Percentiles rank a stretch among this genome's conserved stretches.
phyloP scores from a whole-genome alignment of 1,284 basidiomycete species.

The Austroboletus novae-zelandiae region DNA sequence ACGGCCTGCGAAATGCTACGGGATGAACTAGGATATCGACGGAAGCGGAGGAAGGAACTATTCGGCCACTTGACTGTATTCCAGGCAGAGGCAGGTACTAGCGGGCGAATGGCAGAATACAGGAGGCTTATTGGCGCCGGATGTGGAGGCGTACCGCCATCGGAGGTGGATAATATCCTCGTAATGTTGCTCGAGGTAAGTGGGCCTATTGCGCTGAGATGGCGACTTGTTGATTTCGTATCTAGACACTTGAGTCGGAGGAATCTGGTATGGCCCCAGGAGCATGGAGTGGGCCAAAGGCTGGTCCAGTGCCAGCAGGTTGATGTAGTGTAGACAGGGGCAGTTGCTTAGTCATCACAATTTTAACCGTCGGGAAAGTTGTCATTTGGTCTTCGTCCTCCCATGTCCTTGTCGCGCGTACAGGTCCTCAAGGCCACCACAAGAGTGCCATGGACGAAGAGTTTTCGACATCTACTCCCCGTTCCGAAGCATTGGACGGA shows the following conservation, averaged over 20 bases:
- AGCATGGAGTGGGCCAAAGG: slow-evolving; percentile 36
- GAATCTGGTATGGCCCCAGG: slow-evolving; percentile 58
- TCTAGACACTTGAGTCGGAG: slow-evolving; percentile 70
- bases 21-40: slow-evolving; percentile 62
- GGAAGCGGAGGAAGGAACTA: slow-evolving; percentile 63
- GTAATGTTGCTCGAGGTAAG: slow-evolving; percentile 81
- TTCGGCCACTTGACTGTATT: slow-evolving; percentile 77
- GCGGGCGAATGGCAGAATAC: slow-evolving; percentile 85
- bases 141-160: slow-evolving; percentile 81
- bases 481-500: slow-evolving; percentile 45
- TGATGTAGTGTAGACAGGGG: slow-evolving; percentile 15
- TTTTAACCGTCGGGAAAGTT: slow-evolving; percentile 1
- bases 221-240: slow-evolving; percentile 1
- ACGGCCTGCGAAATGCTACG: slow-evolving; percentile 60
- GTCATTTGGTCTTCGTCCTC: background rate
- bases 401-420: slow-evolving; percentile 37
- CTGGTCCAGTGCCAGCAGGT: slow-evolving; percentile 20
- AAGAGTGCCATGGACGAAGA: slow-evolving; percentile 53
- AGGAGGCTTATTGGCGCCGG: slow-evolving; percentile 82
- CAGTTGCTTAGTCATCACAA: slow-evolving; percentile 21
- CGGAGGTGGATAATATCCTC: slow-evolving; percentile 83
- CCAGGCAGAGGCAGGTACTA: slow-evolving; percentile 87
- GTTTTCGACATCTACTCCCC: slow-evolving; percentile 62
- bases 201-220: slow-evolving; percentile 4
- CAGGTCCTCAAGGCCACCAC: slow-evolving; percentile 49